Base-by-base conservation (phyloP, 2,329 filamentous ascomycete species). In the Calonectria pseudoreteaudii region DNA sequence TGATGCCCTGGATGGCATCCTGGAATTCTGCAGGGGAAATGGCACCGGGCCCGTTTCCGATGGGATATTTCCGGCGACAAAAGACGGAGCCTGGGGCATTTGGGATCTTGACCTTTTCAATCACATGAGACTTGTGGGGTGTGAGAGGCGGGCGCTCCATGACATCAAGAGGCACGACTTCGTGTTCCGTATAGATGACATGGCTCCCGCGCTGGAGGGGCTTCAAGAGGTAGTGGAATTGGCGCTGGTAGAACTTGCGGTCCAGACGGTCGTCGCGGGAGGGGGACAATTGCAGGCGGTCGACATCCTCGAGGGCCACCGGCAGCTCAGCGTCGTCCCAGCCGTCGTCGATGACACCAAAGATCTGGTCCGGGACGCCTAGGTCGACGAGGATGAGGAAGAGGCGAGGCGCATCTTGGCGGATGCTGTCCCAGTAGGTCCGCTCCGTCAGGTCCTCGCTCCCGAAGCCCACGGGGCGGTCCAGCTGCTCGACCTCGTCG, bases 261-360 rank as follows among this genome's bases (percentile, higher is more conserved):
- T 94, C 92, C n/a, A 93, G 81, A 70, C 88, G 89, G 72, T 92
- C 89, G 81, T 94, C 90, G 65, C 88, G 89, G 30, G 87, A 84
- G 28, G 89, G 87, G 0, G 91, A 91, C 53, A 95, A 85, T 36
- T 89, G 87, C 23, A 95, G 88, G 60, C 90, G 90, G 77, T 90
- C 88, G 58, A 95, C 89, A 73, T 93, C 90, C 66, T 94, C 91
- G 68, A 90, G 86, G 6, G 91, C 87, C 62, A 95, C 88, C 7
- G 94, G 94, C 52, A 96, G 86, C 84, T 96, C 94, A 68, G 91
- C 89, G 80, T 96, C 94, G 77, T 94, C 93, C 93, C 93, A 95
- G 28, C 92, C 93, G 80, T 93, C 91, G 83, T 95, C 93, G 72
- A 95, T 91, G 67, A 94, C 87, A 52, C 90, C 90, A 80, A 95